Evolutionary conservation across 225 moss, liverwort and hornwort genomes (phyloP), one percentile per base, ranked within the genome.

Genomic region (Pseudisothecium myosuroides): DNA sequence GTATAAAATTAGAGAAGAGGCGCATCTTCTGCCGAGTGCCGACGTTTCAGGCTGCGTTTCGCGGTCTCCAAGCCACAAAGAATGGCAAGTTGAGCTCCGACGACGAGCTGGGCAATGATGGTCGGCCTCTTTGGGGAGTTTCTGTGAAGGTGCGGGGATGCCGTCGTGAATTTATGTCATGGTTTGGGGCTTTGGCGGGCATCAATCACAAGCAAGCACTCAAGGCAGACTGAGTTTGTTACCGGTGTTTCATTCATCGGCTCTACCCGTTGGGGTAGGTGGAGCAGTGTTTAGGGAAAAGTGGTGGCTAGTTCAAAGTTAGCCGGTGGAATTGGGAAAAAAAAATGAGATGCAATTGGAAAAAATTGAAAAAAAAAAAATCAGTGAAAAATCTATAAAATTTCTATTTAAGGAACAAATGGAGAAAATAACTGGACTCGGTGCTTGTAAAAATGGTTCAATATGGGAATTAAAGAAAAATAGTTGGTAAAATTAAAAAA

Each of bases 391-490:
- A 17, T 45, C 17, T 17, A 17, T 10, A 16, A 3, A 72, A 5
- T 5, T 16, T 43, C 0, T 14, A 14, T 28, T 28, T 28, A 45
- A 7, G 9, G 3, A 10, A 6, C 5, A 73, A 28, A 17, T 16
- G 45, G 2, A 75, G 11, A 74, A 74, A 47, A 18, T 29, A 47
- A 47, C 5, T 2, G 1, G 2, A 29, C 2, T 16, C 0, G 2
- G 0, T 3, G 3, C 16, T 43, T 28, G 28, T 3, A 45, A 73
- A 45, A 11, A 47, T 0, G 5, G 4, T 74, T 74, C 1, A 2
- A 1, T 6, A 47, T 37, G 11, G 17, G 29, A 29, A 74, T 17
- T 2, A 17, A 18, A 45, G 6, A 2, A 73, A 73, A 73, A 29
- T 74, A 47, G 74, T 2, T 74, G 4, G 26, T 13, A 10, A 31